Percentiles rank a stretch among this genome's conserved stretches.
phyloP scores from a whole-genome alignment of 768 basidiomycete species.

The Lyophyllum atratum region DNA sequence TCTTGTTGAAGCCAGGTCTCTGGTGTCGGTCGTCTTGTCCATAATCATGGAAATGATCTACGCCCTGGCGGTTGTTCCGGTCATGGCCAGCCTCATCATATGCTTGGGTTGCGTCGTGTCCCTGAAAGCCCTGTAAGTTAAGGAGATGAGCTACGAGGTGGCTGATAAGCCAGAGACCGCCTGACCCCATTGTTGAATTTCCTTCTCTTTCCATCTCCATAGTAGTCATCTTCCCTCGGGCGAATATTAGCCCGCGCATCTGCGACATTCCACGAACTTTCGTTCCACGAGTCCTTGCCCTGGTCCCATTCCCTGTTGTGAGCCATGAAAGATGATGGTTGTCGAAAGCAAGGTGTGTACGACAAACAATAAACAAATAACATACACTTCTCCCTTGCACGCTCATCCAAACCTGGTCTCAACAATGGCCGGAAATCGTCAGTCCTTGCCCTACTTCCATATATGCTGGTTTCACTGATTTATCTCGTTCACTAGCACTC shows the following conservation, averaged over 20 bases:
- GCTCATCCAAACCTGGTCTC: slow-evolving; percentile 29
- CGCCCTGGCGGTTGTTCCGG: slow-evolving; percentile 27
- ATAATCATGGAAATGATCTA: slow-evolving; percentile 46
- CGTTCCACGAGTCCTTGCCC: slow-evolving; percentile 66
- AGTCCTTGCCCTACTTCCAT: slow-evolving; percentile 18
- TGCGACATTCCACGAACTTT: slow-evolving; percentile 43
- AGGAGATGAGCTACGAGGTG: background rate
- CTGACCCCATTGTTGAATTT: slow-evolving; percentile 72
- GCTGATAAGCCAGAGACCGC: background rate
- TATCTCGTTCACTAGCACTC: slow-evolving; percentile 41
- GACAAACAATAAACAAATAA: slow-evolving; percentile 35
- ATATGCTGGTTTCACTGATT: slow-evolving; percentile 9
- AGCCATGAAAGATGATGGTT: slow-evolving; percentile 51
- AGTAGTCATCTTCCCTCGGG: slow-evolving; percentile 69
- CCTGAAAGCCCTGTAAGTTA: slow-evolving; percentile 37
- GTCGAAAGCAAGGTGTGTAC: slow-evolving; percentile 36
- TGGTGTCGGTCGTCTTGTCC: slow-evolving; percentile 53
- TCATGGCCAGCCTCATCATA: slow-evolving; percentile 49
- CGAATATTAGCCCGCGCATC: slow-evolving; percentile 44
- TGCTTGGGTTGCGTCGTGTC: slow-evolving; percentile 48
- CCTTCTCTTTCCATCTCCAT: slow-evolving; percentile 72
- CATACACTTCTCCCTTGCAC: slow-evolving; percentile 27
- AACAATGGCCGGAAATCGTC: slow-evolving; percentile 70
- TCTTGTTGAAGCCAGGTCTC: slow-evolving; percentile 57
- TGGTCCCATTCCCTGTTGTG: slow-evolving; percentile 88